Conservation (phyloP, 164 flowering plant species). For the Chloranthus sessilifolius region DNA sequence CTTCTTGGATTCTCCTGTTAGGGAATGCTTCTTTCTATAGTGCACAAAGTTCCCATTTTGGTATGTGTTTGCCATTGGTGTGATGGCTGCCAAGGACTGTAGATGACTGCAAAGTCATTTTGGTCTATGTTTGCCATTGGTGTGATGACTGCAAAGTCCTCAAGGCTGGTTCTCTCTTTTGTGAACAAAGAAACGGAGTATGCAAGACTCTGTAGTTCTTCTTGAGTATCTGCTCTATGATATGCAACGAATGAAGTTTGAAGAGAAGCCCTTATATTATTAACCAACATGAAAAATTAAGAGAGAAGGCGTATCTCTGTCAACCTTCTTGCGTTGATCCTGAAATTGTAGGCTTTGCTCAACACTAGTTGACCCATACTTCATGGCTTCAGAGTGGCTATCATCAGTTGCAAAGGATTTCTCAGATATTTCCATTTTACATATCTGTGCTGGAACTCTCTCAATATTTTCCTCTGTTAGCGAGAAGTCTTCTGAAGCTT, state of each 20-base stretch:
- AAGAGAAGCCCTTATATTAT: slow-evolving; percentile 2
- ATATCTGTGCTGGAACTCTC: background rate
- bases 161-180: slow-evolving; percentile 14
- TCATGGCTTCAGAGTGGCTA: slow-evolving; percentile 5
- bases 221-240: slow-evolving; percentile 21
- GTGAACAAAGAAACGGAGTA: slow-evolving; percentile 8
- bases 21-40: no score
- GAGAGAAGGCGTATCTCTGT: slow-evolving; percentile 15
- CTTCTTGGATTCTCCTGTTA: no score
- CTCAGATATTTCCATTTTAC: slow-evolving; percentile 4
- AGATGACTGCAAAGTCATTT: no score
- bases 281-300: slow-evolving; percentile 13
- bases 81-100: no score
- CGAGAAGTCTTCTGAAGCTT: slow-evolving; percentile 12
- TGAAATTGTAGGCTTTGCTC: slow-evolving; percentile 13
- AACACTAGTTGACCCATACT: slow-evolving; percentile 10
- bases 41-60: no score
- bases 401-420: slow-evolving; percentile 10
- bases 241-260: slow-evolving; percentile 20
- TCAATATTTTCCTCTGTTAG: slow-evolving; percentile 7
- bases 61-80: no score
- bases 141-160: slow-evolving; percentile 12
- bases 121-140: no score
- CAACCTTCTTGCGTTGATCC: slow-evolving; percentile 19
- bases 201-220: slow-evolving; percentile 3